Percentiles rank a stretch among this genome's conserved stretches.
These are phyloP conservation scores for Monascus ruber DNA, from an alignment of 2,329 filamentous ascomycete species.

Conservation along the genomic window DNA sequence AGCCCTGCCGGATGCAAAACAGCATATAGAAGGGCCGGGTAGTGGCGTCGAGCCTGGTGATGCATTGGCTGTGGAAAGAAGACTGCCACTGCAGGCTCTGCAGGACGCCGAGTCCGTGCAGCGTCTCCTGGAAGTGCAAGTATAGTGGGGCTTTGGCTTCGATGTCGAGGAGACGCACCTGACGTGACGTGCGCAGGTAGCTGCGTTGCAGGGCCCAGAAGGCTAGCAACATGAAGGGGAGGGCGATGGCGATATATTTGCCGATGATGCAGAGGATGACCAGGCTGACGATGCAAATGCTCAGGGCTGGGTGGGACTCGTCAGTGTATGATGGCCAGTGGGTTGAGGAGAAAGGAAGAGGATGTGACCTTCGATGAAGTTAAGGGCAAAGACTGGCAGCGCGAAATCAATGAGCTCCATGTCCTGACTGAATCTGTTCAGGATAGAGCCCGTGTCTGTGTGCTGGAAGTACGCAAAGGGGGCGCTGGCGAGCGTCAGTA, in stretches of 20 bases:
- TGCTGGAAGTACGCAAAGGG: too few species aligned
- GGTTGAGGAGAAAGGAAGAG: background rate
- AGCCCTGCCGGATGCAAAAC: slow-evolving; percentile 34
- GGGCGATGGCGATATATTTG: too few species aligned
- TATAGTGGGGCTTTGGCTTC: slow-evolving; percentile 41
- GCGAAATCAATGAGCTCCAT: slow-evolving; percentile 1
- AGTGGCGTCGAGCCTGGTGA: slow-evolving; percentile 25
- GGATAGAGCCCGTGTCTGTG: background rate
- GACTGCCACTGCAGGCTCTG: slow-evolving; percentile 40
- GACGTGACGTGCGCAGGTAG: slow-evolving; percentile 28
- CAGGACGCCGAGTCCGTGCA: slow-evolving; percentile 39
- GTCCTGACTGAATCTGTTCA: background rate
- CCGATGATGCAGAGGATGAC: too few species aligned
- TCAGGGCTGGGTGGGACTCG: background rate
- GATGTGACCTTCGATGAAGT: background rate
- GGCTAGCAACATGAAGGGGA: background rate
- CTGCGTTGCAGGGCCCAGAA: background rate
- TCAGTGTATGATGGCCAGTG: background rate
- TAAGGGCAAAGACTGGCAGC: background rate
- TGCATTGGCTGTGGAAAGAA: slow-evolving; percentile 26
- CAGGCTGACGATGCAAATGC: too few species aligned
- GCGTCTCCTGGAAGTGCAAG: slow-evolving; percentile 41
- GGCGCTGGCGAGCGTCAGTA: too few species aligned
- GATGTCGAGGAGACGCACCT: slow-evolving; percentile 42
- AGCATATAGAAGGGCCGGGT: slow-evolving; percentile 37